Evolutionary conservation across 352 stramenopile species (phyloP), one percentile per base, ranked within the genome.

Genomic region (Pythium aristosporum): DNA sequence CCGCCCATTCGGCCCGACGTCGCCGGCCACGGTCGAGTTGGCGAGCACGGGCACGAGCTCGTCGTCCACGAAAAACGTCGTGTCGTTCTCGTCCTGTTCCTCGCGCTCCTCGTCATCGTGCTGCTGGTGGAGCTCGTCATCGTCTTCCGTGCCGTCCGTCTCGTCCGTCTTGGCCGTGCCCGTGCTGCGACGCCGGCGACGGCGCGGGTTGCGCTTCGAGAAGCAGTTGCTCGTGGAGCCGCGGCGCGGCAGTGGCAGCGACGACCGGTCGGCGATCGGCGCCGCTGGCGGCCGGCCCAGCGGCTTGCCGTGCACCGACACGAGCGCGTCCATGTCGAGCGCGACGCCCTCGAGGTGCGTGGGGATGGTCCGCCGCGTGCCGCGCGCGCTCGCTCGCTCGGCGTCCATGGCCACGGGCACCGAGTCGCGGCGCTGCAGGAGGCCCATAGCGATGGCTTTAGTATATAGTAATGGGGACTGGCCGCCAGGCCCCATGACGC

Each of bases 181-280:
- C 12, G 30, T 57, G 58, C 41, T 55, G 23, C 51, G 58, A 15
- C 58, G 58, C 23, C 58, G 58, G 37, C 28, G 20, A 37, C 53
- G 50, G 0, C 57, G 58, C 49, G 58, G 58, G 37, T 48, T 42
- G 23, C 42, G 20, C 3, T 50, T 50, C 39, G 58, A 65, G n/a
- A 53, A 37, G 58, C 58, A 65, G 49, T 65, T 65, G 49, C 39
- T 54, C 4, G 58, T 59, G 25, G 48, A 48, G 39, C 49, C 58
- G 23, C 48, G 58, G 0, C 58, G 58, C 25, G 51, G 32, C 3
- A 30, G 55, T 21, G 46, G 25, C 25, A 30, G 25, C 52, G 36
- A 23, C 9, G 34, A 18, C 36, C 20, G 21, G 5, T 18, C 13
- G 18, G n/a, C 7, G n/a, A 32, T 13, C 28, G 50, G 50, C 10